These are phyloP conservation scores for Penicillium manginii DNA, from an alignment of 495 filamentous ascomycete genomes.

Conservation along the genomic window DNA sequence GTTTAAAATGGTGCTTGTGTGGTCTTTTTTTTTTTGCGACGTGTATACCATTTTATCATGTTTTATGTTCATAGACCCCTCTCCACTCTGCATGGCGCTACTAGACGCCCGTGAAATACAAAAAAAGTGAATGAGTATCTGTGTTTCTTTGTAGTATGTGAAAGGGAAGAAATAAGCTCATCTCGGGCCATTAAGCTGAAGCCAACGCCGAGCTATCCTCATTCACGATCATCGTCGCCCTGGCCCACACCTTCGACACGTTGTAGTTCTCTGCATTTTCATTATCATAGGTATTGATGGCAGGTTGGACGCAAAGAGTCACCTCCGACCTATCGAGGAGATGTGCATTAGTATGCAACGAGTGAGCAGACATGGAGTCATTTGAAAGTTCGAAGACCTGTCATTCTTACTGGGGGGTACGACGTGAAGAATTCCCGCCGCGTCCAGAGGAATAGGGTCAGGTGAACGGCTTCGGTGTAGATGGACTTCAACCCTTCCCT, in stretches of 20 bases:
- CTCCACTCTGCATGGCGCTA: conserved; percentile 39
- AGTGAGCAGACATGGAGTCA: not conserved
- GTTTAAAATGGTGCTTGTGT: conserved; percentile 29
- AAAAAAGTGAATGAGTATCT: conserved; percentile 31
- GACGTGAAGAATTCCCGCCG: not conserved
- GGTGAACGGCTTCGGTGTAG: not conserved
- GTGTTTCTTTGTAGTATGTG: not conserved
- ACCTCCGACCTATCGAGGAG: not conserved
- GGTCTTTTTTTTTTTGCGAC: conserved; percentile 9
- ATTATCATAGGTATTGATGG: not conserved
- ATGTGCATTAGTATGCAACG: too few species aligned
- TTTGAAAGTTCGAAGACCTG: not conserved
- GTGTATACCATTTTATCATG: conserved; percentile 39
- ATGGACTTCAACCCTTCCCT: not conserved
- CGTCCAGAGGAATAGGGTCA: not conserved
- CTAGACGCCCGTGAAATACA: conserved; percentile 29
- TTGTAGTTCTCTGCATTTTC: not conserved
- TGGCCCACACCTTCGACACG: not conserved
- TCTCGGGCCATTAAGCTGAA: too few species aligned
- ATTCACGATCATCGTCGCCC: not conserved
- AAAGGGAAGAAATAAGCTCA: too few species aligned
- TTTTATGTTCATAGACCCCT: conserved; percentile 39
- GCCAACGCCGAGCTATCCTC: too few species aligned
- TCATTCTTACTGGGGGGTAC: not conserved
- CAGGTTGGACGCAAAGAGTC: not conserved